These are phyloP conservation scores for Apiotrichum gamsii DNA, from an alignment of 1,284 basidiomycete species.

Conservation along the genomic window DNA sequence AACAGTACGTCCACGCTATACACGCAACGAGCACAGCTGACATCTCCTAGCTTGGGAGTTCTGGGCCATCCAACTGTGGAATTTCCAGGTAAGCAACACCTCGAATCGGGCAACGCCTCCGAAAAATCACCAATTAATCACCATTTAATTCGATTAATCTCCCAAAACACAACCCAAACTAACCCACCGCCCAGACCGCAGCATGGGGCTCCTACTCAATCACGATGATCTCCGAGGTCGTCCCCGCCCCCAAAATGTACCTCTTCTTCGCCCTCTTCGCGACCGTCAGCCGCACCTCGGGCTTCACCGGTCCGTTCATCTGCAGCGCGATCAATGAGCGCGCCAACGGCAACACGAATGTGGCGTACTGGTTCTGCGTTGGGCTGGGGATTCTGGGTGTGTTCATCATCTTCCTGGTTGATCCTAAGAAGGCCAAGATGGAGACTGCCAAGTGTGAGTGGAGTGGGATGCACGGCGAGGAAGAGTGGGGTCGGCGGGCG, in stretches of 20 bases:
- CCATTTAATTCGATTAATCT: no score
- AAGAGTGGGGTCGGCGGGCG: no score
- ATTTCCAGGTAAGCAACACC: no score
- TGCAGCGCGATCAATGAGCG: constrained; percentile 17
- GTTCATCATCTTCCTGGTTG: constrained; percentile 12
- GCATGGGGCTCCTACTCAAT: constrained; percentile 16
- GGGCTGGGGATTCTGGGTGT: constrained; percentile 11
- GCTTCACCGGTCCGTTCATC: constrained; percentile 19
- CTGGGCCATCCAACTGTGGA: no score
- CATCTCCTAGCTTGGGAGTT: constrained; percentile 13
- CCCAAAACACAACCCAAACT: constrained; percentile 5
- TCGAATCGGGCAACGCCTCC: no score
- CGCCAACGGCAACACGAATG: constrained; percentile 16
- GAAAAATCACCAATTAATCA: no score
- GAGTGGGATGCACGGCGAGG: not conserved
- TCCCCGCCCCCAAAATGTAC: constrained; percentile 19
- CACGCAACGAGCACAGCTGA: constrained; percentile 49
- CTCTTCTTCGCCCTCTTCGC: constrained; percentile 14
- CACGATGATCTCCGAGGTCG: constrained; percentile 20
- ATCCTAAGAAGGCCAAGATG: constrained; percentile 19
- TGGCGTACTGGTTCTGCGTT: constrained; percentile 18
- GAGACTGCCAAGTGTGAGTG: constrained; percentile 20
- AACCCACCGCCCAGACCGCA: no score
- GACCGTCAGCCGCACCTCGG: constrained; percentile 1
- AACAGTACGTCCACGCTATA: constrained; percentile 7